Conservation (phyloP, 1,284 basidiomycete genomes). For the Cryptococcus sp. region DNA sequence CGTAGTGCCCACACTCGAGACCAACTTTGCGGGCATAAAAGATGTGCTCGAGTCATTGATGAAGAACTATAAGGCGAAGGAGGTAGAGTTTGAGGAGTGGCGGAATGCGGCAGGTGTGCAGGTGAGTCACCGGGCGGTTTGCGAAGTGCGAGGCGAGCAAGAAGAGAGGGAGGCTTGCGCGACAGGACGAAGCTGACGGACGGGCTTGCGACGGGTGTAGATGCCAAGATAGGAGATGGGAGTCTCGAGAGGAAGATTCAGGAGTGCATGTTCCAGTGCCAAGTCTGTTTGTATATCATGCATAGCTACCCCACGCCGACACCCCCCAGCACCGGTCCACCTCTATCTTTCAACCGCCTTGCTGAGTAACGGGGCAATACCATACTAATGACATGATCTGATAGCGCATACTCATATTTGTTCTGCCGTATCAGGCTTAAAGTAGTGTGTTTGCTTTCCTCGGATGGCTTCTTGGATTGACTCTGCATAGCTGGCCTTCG, state of each 20-base stretch:
- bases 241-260: neutral
- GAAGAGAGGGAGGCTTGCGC: neutral
- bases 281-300: constrained; percentile 10
- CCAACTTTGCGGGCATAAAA: constrained; percentile 80
- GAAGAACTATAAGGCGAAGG: constrained; percentile 82
- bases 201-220: neutral
- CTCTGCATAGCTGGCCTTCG: too few species aligned
- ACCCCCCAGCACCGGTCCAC: neutral
- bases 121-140: constrained; percentile 30
- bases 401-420: too few species aligned
- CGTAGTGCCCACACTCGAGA: constrained; percentile 83
- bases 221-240: constrained; percentile 1
- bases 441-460: too few species aligned
- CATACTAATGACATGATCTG: too few species aligned
- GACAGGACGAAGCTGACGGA: neutral
- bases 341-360: neutral
- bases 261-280: neutral
- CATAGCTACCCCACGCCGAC: constrained; percentile 3
- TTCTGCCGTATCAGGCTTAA: too few species aligned
- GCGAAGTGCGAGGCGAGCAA: neutral
- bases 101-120: constrained; percentile 78
- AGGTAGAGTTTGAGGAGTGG: constrained; percentile 77
- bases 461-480: too few species aligned
- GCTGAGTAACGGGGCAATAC: too few species aligned
- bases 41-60: constrained; percentile 70